Evolutionary conservation across 176 grass and related monocot genomes (phyloP), one percentile per base, ranked within the genome.

Genomic region (Panicum miliaceum): DNA sequence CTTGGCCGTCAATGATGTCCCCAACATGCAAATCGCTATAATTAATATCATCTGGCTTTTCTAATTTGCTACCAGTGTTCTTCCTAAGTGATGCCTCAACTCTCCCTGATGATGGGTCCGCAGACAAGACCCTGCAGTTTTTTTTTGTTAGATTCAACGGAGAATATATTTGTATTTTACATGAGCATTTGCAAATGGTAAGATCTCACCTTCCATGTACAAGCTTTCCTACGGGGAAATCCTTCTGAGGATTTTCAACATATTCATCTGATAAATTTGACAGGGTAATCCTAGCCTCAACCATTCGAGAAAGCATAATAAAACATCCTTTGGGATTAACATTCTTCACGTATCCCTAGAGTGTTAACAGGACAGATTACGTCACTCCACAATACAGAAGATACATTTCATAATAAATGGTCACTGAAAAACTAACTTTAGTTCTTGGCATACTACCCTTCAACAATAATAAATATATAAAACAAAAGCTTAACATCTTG

Each of bases 311-410:
- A 77, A 98, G 84, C 57, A 92, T 92, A 88, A 98, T 87, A 69
- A 98, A 98, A 86, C 96, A 98, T 67, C 96, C 96, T 89, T 95
- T 98, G 20, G 91, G 22, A 77, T 74, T 93, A 68, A 98, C 82
- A 78, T 80, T 98, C 81, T 98, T 98, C 71, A 95, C 96, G 75
- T 98, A 98, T 69, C 96, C 96, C 96, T 98, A 80, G 6, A 90
- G 27, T 48, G 22, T 65, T 73, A 56, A 27, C 32, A 86, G 56
- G 1, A 64, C 29, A 42, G 42, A 86, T 65, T 56, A 65, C 0
- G 1, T 82, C n/a, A 86, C 37, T 65, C 11, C 73, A 78, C 27
- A 18, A n/a, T 64, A 35, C 5, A 68, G 2, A 72, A 43, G 5
- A 79, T 61, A 79, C 8, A 26, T 6, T 77, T 29, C 54, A 64